phyloP scores from a whole-genome alignment of 2,329 filamentous ascomycete genomes.

The Phyllosticta citriasiana region DNA sequence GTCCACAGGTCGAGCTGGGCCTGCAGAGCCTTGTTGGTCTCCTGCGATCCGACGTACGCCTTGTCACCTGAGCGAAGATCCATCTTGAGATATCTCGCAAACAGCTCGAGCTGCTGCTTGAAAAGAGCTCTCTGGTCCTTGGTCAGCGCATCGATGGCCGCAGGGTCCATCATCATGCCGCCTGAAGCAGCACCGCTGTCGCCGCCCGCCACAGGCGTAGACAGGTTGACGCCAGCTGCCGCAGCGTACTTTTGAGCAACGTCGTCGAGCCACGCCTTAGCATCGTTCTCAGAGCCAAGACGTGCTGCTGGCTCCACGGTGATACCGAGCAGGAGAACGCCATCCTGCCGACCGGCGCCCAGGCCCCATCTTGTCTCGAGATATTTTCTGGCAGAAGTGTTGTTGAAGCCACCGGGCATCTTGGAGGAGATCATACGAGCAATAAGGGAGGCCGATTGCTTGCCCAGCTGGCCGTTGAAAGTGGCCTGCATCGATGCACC shows the following conservation, averaged over 20 bases:
- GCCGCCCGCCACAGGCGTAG: conserved; percentile 59
- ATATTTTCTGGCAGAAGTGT: conserved; percentile 90
- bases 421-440: conserved; percentile 95
- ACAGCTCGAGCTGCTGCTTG: conserved; percentile 95
- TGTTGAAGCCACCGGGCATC: conserved; percentile 99
- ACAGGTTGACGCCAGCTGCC: conserved; percentile 72
- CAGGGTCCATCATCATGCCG: conserved; percentile 99
- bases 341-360: conserved; percentile 77
- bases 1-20: conserved; percentile 92
- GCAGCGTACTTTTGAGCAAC: conserved; percentile 82
- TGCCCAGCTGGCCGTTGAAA: conserved; percentile 97
- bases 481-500: conserved; percentile 93
- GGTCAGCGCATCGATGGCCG: conserved; percentile 89
- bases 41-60: conserved; percentile 72
- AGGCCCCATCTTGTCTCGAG: conserved; percentile 90
- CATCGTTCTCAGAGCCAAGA: conserved; percentile 80
- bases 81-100: conserved; percentile 93
- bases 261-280: conserved; percentile 84
- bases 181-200: conserved; percentile 61
- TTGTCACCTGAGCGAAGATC: conserved; percentile 96
- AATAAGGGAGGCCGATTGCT: conserved; percentile 87
- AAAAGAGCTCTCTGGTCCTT: conserved; percentile 94
- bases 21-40: conserved; percentile 80
- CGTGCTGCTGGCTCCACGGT: conserved; percentile 88
- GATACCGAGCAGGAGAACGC: conserved; percentile 74